Base-by-base conservation (phyloP, 1,139 yeast genomes). In the Casaregolazyma lundiana region DNA sequence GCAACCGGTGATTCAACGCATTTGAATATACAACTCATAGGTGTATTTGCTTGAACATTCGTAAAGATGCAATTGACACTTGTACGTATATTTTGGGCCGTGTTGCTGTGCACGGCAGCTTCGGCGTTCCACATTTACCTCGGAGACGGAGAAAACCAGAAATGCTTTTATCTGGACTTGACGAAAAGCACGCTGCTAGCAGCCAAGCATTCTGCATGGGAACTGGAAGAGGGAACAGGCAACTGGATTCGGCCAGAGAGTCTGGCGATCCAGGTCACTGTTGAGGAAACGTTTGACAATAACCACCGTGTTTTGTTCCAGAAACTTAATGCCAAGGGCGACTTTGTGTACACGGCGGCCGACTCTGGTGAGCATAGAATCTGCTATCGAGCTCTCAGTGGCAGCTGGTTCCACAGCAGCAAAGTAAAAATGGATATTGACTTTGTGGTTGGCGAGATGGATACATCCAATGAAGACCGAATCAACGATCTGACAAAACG, bases 331-430 rank as follows among this genome's bases (percentile, higher is more conserved):
- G 69, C 85, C 21, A 64, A 67, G 21, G 86, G 88, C 32, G 81
- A 79, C 53, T 81, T 83, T 64, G 76, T 84, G 17, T 83, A 81
- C 65, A 76, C 80, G 24, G 83, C 90, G 1, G 69, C 79, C 42
- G 88, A 80, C 43, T 71, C 80, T 30, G 94, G 94, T 38, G 86
- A 81, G 59, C 92, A 84, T 67, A 70, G 77, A 57, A 74, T 84
- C 42, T 84, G 94, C 65, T 71, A 83, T 57, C 79, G 81, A 49
- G 84, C 88, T 3, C 75, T 78, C 53, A 72, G 78, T 32, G 76
- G 76, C 53, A 80, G 80, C 50, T 80, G 79, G 87, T 73, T 72
- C 64, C 71, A 69, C 48, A 68, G 63, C 63, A 71, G 62, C 53
- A 77, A 65, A 59, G 80, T 67, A 50, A 76, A 71, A 63, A 66